These are phyloP conservation scores for Claviceps fusiformis DNA, from an alignment of 2,329 filamentous ascomycete genomes.

Conservation along the genomic window DNA sequence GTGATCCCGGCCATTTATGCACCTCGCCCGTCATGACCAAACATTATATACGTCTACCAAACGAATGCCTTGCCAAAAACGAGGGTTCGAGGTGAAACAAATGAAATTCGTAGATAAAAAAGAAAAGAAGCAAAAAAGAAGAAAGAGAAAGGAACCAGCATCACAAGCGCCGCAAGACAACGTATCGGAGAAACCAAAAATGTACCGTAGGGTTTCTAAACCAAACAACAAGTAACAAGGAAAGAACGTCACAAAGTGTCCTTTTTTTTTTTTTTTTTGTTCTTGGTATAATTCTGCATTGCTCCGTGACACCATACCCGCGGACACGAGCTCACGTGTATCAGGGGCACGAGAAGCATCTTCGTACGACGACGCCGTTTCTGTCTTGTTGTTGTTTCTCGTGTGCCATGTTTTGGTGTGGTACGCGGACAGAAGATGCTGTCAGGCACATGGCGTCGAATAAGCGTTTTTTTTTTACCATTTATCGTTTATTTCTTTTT, in stretches of 20 bases:
- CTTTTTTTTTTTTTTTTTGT: too few species aligned
- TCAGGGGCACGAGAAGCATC: background rate
- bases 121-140: too few species aligned
- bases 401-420: background rate
- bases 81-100: too few species aligned
- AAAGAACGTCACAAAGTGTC: too few species aligned
- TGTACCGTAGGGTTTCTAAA: background rate
- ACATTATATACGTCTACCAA: background rate
- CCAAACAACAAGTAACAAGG: background rate
- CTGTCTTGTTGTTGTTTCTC: background rate
- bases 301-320: background rate
- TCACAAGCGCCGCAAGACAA: background rate
- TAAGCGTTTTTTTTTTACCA: too few species aligned
- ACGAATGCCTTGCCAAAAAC: too few species aligned
- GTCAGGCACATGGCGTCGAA: too few species aligned
- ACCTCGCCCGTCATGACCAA: too few species aligned
- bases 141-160: too few species aligned
- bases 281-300: background rate
- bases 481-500: too few species aligned
- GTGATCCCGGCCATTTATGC: too few species aligned
- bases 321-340: conserved; percentile 2
- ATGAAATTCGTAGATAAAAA: too few species aligned
- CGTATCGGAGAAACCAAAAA: background rate
- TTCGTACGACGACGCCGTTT: background rate
- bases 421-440: background rate